A percentile compares a stretch with the other conserved stretches of the same genome.
Evolutionary conservation across 495 filamentous ascomycete species (phyloP).

Genomic region (Hapsidospora chrysogenum): DNA sequence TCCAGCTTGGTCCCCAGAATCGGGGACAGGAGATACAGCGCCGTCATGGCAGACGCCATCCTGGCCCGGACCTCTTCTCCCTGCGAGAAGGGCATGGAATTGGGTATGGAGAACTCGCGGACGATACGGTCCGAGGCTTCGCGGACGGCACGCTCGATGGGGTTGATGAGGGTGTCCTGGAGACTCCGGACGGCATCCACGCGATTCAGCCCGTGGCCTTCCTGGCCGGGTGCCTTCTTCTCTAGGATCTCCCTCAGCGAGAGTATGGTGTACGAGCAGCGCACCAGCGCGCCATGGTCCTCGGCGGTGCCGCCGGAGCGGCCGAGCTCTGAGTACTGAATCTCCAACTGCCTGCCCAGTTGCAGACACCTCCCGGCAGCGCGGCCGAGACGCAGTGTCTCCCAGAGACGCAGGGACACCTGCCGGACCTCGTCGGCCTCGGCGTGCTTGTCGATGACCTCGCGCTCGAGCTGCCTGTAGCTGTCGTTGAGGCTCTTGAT

Average conservation of each 20-base stretch:
- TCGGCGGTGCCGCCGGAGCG: constrained; percentile 24
- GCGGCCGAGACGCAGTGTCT: constrained; percentile 60
- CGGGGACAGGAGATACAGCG: constrained; percentile 71
- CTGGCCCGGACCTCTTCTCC: constrained; percentile 60
- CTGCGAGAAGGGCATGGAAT: constrained; percentile 52
- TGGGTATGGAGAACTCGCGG: constrained; percentile 59
- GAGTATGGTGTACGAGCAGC: constrained; percentile 61
- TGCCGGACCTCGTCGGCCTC: constrained; percentile 61
- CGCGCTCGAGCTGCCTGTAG: constrained; percentile 66
- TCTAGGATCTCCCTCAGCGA: constrained; percentile 55
- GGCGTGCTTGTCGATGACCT: constrained; percentile 67
- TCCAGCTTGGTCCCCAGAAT: constrained; percentile 26
- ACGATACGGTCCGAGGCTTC: constrained; percentile 64
- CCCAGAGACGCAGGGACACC: constrained; percentile 57
- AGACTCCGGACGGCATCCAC: constrained; percentile 54
- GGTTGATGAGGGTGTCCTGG: constrained; percentile 45
- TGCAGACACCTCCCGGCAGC: constrained; percentile 59
- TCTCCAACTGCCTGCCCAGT: constrained; percentile 73
- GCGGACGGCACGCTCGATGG: constrained; percentile 51
- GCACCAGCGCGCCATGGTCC: constrained; percentile 60
- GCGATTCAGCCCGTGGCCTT: constrained; percentile 57
- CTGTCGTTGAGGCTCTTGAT: constrained; percentile 63
- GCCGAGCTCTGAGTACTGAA: constrained; percentile 45
- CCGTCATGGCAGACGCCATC: constrained; percentile 54
- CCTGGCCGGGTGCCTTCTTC: constrained; percentile 43